Percentiles rank a stretch among this genome's conserved stretches.
phyloP scores from a whole-genome alignment of 2,329 filamentous ascomycete species.

The Alternaria metachromatica region DNA sequence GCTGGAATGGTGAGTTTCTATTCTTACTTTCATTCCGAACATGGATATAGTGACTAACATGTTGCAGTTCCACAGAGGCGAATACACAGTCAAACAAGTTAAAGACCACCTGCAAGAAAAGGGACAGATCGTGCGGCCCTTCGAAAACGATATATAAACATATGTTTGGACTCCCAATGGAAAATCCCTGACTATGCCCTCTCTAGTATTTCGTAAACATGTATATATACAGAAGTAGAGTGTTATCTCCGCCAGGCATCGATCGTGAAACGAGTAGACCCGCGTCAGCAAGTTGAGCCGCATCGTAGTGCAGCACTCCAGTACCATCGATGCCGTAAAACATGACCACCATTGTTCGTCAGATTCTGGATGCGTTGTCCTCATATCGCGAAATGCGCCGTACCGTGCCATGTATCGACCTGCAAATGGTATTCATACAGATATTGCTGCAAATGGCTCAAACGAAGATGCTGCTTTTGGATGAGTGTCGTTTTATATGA shows the following conservation, averaged over 20 bases:
- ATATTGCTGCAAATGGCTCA: not conserved
- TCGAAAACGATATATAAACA: slow-evolving; percentile 59
- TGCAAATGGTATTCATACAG: not conserved
- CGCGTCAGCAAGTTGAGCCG: not conserved
- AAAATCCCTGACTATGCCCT: not conserved
- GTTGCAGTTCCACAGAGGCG: slow-evolving; percentile 84
- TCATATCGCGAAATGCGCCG: no score
- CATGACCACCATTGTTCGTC: no score
- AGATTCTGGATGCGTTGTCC: no score
- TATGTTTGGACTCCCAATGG: no score
- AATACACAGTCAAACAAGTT: slow-evolving; percentile 93
- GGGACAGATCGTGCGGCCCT: slow-evolving; percentile 79
- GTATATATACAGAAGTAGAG: slow-evolving; percentile 2
- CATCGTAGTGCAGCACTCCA: no score
- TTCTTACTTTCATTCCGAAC: not conserved
- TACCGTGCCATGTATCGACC: not conserved
- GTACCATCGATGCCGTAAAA: no score
- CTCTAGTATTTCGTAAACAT: slow-evolving; percentile 1
- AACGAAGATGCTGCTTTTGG: not conserved
- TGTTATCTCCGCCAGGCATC: not conserved
- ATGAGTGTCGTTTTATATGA: not conserved
- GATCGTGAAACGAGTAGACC: not conserved
- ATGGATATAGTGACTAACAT: not conserved
- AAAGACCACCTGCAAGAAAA: slow-evolving; percentile 79
- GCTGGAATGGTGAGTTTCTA: slow-evolving; percentile 77